A percentile compares a stretch with the other conserved stretches of the same genome.
phyloP scores from a whole-genome alignment of 805 yeast genomes.

The Metschnikowia hibisci region DNA sequence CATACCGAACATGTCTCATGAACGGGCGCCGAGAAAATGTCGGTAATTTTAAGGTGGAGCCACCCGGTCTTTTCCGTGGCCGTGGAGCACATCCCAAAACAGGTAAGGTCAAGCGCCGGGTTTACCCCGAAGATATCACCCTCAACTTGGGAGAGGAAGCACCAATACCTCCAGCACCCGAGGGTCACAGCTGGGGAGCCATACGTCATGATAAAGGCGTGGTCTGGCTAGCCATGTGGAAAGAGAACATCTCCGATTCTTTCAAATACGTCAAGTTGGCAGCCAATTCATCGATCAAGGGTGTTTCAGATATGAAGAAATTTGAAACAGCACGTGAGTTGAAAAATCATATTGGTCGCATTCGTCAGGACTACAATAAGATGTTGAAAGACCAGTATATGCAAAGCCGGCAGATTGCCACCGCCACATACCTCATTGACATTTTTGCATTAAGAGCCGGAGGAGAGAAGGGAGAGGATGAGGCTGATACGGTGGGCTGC shows the following conservation, averaged over 20 bases:
- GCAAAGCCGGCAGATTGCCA: slow-evolving; percentile 88
- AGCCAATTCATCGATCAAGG: slow-evolving; percentile 85
- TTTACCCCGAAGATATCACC: slow-evolving; percentile 83
- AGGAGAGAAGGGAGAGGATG: slow-evolving; percentile 95
- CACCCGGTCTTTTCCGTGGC: slow-evolving; percentile 94
- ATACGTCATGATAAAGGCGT: slow-evolving; percentile 84
- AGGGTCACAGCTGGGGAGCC: slow-evolving; percentile 89
- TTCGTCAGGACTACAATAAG: slow-evolving; percentile 69
- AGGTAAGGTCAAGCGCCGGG: slow-evolving; percentile 84
- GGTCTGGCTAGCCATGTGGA: slow-evolving; percentile 97
- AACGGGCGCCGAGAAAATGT: slow-evolving; percentile 90
- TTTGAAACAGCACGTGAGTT: slow-evolving; percentile 91
- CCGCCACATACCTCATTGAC: slow-evolving; percentile 90
- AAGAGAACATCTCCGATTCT: slow-evolving; percentile 81
- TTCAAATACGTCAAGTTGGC: slow-evolving; percentile 89
- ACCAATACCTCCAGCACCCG: slow-evolving; percentile 75
- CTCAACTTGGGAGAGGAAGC: slow-evolving; percentile 74
- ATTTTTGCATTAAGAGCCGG: slow-evolving; percentile 95
- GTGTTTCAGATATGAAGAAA: slow-evolving; percentile 84
- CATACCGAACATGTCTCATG: slow-evolving; percentile 70
- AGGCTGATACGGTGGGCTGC: slow-evolving; percentile 97
- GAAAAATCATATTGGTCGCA: slow-evolving; percentile 63
- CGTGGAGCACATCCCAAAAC: slow-evolving; percentile 97
- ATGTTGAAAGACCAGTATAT: slow-evolving; percentile 70
- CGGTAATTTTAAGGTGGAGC: slow-evolving; percentile 92